Percentiles rank a stretch among this genome's conserved stretches.
These are phyloP conservation scores for Mycosphaerella sp. DNA, from an alignment of 2,329 filamentous ascomycete genomes.

Conservation along the genomic window DNA sequence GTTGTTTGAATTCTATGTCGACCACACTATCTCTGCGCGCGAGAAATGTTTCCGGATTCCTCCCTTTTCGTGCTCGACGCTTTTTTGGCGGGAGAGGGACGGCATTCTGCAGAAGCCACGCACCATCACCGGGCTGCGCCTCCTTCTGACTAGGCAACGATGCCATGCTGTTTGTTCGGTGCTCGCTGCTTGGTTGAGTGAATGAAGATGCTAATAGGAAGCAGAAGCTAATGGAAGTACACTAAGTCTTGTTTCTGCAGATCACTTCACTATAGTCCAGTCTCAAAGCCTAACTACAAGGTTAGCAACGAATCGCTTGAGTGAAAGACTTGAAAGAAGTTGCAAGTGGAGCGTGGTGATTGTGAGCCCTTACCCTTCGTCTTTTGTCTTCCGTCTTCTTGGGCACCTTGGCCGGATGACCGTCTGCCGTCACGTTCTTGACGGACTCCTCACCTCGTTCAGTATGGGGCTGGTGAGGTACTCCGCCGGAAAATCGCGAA, in stretches of 20 bases:
- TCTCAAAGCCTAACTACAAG: neutral
- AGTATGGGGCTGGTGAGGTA: neutral
- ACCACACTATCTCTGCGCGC: conserved; percentile 10
- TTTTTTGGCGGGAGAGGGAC: neutral
- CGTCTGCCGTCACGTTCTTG: neutral
- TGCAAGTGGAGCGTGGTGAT: neutral
- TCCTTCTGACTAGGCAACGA: neutral
- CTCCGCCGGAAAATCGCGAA: neutral
- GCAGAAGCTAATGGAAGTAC: neutral
- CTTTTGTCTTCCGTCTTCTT: neutral
- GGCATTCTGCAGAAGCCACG: conserved; percentile 8
- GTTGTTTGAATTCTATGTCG: neutral
- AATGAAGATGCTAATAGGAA: neutral
- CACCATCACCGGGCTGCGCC: conserved; percentile 18
- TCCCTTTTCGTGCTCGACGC: neutral
- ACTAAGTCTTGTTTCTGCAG: neutral
- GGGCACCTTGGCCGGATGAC: neutral
- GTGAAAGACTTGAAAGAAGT: neutral
- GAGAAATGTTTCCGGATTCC: conserved; percentile 7
- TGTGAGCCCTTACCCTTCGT: neutral
- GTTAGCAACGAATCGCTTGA: neutral
- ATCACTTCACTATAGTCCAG: neutral
- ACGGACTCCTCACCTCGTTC: neutral
- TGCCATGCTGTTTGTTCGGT: neutral
- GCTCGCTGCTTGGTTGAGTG: neutral